Evolutionary conservation across 2,329 filamentous ascomycete genomes (phyloP).

Genomic region (Herpotrichia juniperi): DNA sequence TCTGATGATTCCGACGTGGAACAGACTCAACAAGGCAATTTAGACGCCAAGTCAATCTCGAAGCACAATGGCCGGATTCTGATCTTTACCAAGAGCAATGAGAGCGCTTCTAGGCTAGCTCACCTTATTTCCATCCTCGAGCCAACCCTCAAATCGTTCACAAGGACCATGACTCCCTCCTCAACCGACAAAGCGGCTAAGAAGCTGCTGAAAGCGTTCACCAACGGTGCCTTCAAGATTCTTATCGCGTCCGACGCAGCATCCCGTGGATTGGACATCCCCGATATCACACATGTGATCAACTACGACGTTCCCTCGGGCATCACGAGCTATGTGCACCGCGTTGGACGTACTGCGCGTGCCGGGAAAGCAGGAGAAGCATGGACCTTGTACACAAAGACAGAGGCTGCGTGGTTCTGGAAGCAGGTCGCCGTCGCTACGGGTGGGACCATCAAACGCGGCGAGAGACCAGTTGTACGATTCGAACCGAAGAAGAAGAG

Average conservation of each 20-base stretch:
- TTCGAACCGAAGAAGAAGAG: conserved; percentile 48
- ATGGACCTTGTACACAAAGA: conserved; percentile 84
- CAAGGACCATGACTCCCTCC: conserved; percentile 78
- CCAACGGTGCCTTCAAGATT: conserved; percentile 67
- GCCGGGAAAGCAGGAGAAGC: conserved; percentile 77
- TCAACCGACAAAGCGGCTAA: conserved; percentile 74
- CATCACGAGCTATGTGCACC: conserved; percentile 84
- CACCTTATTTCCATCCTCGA: conserved; percentile 75
- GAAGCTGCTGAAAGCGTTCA: conserved; percentile 71
- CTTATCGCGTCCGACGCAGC: conserved; percentile 94
- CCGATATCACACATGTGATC: conserved; percentile 79
- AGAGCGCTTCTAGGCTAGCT: conserved; percentile 83
- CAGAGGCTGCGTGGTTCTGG: conserved; percentile 92
- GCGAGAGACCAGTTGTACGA: conserved; percentile 52
- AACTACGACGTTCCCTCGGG: conserved; percentile 92
- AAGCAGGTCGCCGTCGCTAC: conserved; percentile 71
- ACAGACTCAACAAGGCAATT: not conserved
- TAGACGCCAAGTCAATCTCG: conserved; percentile 11
- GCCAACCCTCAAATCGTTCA: conserved; percentile 60
- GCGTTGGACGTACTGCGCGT: conserved; percentile 87
- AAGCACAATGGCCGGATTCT: conserved; percentile 58
- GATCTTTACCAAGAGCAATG: conserved; percentile 90
- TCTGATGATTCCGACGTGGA: conserved; percentile 13
- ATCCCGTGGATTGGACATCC: conserved; percentile 85
- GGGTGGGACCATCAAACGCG: conserved; percentile 56